Base-by-base conservation (phyloP, 1,139 yeast species). In the Geotrichum histeridarum region DNA sequence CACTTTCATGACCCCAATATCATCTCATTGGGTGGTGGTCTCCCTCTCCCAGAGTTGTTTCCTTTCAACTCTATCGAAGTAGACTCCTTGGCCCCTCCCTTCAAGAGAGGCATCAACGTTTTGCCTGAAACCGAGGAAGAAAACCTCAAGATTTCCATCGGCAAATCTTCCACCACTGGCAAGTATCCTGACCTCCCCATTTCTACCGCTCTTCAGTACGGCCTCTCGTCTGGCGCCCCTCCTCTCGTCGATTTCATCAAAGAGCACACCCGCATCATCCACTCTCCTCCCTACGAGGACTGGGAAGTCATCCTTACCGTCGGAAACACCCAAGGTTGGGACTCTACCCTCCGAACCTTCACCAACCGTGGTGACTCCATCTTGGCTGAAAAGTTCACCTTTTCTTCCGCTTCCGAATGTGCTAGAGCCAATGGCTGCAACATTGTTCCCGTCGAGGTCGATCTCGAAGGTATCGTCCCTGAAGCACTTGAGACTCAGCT, bases 291-390 rank as follows among this genome's bases (percentile, higher is more conserved):
- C 37, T 86, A 84, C 70, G 72, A 74, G 44, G 87, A 84, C 70
- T 90, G 96, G 87, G 82, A 79, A 63, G 64, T 77, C 44, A 66
- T 80, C 53, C 70, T 81, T 58, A 77, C 90, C 47, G 79, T 83
- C 37, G 97, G 98, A 59, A 89, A 87, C 77, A 90, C 97, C 43
- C 88, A 86, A 70, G 78, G 86, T 8, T 87, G 95, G 94, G 96
- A 89, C 64, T 81, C 95, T 12, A 76, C 83, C 37, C 76, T 91
- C 69, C 81, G 96, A 70, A 84, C 93, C 30, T 86, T 91, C 69
- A 78, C 84, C 67, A 75, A 82, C 68, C 77, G 83, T 57, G 96
- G 95, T 35, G 97, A 90, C 64, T 73, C 82, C 35, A 80, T 91
- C 56, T 76, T 91, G 62, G 89, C 86, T 37, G 98, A 91, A 70